Evolutionary conservation across 176 grass and related monocot genomes (phyloP).

Genomic region (Oropetium thomaeum): DNA sequence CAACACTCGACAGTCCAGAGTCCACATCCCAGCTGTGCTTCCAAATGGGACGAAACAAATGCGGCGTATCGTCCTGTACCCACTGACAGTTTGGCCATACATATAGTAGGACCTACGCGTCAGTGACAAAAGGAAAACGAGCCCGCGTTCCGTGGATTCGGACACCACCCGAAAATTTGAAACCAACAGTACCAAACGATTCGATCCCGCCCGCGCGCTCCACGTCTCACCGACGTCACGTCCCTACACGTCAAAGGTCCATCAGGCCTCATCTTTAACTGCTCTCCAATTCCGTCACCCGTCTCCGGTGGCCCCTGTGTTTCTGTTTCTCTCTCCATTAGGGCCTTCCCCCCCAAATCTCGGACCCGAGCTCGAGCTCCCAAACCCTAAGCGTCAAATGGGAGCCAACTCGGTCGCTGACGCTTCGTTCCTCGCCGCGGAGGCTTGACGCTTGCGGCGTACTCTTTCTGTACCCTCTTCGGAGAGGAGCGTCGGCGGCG

Average conservation of each 20-base stretch:
- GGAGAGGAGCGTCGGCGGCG: not conserved
- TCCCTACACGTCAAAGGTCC: slow-evolving; percentile 5
- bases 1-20: not conserved
- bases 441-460: not conserved
- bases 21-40: not conserved
- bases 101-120: fast-evolving
- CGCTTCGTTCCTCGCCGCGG: not conserved
- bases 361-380: slow-evolving; percentile 37
- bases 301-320: slow-evolving; percentile 7
- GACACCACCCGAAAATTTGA: slow-evolving; percentile 53
- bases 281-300: not conserved
- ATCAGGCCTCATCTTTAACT: slow-evolving; percentile 35
- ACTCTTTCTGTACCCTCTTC: not conserved
- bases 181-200: slow-evolving; percentile 25
- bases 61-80: fast-evolving
- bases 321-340: too few relatives aligned
- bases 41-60: not conserved
- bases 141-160: not conserved
- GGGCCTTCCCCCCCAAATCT: slow-evolving; percentile 27
- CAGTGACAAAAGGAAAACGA: fast-evolving
- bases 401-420: not conserved
- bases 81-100: fast-evolving
- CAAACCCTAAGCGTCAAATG: slow-evolving; percentile 40
- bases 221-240: not conserved
- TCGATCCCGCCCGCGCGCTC: slow-evolving; percentile 38